Conservation (phyloP, 148 eudicot species). For the Nepenthes mirabilis region DNA sequence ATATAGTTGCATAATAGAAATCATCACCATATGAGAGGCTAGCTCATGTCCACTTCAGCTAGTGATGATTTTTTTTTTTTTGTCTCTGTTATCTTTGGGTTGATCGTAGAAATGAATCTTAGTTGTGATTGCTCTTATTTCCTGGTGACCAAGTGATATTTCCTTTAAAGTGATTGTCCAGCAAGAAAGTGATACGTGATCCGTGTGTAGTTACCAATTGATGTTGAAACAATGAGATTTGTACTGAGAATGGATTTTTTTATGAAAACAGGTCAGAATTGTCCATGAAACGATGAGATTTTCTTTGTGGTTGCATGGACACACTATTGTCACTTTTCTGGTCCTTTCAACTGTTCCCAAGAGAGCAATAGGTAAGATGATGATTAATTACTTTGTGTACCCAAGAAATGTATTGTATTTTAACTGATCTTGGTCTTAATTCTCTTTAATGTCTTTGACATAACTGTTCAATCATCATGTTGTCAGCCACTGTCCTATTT, state of each 20-base stretch:
- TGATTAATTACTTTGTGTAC: not conserved
- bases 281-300: constrained; percentile 73
- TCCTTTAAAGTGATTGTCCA: not conserved
- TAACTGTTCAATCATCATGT: not conserved
- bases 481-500: too few relatives aligned
- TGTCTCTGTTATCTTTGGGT: not conserved
- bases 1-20: too few relatives aligned
- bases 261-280: constrained; percentile 51
- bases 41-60: not conserved
- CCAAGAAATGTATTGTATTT: too few relatives aligned
- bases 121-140: not conserved
- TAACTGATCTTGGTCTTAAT: too few relatives aligned
- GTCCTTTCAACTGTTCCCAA: constrained; percentile 67
- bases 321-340: constrained; percentile 51
- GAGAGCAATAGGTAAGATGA: constrained; percentile 53
- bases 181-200: not conserved
- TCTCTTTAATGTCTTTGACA: not conserved
- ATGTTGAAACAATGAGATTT: not conserved
- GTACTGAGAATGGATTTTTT: not conserved
- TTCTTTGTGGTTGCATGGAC: constrained; percentile 97
- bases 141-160: not conserved
- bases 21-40: not conserved
- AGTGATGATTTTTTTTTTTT: not conserved
- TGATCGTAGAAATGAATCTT: constrained; percentile 1
- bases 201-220: not conserved